Base-by-base conservation (phyloP, 2,329 filamentous ascomycete species). In the Botrytis fragariae region DNA sequence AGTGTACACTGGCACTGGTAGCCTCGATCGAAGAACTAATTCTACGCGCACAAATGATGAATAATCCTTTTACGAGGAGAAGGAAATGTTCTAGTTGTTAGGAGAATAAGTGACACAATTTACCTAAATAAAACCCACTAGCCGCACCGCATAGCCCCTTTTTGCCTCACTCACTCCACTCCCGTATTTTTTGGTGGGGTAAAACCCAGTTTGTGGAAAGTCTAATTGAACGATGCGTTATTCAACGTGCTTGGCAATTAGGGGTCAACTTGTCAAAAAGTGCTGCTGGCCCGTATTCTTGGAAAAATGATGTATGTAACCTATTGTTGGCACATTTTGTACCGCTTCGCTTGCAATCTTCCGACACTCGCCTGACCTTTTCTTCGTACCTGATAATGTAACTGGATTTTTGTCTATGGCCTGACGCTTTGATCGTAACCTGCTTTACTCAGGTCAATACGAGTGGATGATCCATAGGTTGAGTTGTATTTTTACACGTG, bases 71-170 rank as follows among this genome's bases (percentile, higher is more conserved):
- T 14, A n/a, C 25, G 12, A 14, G 10, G 2, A 51, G 48, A n/a
- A 7, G 12, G 4, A n/a, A 5, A 14, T n/a, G 12, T 14, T 14
- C 12, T 51, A 51, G 12, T 16, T 14, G 8, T n/a, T 51, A 51
- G 48, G 48, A n/a, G 48, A 54, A 54, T 54, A 54, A n/a, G 25
- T 54, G 48, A 54, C 25, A 54, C 48, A 54, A 54, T 54, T 65
- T 48, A 48, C 63, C 44, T 54, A 39, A 67, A 37, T 14, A 29
- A 67, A 51, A 54, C 20, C 32, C 44, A 54, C 35, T 35, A 42
- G 64, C 64, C 48, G 20, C 48, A 68, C 8, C 25, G 22, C 63
- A 68, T 51, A 22, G 64, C 64, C 64, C 64, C 64, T 54, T 54
- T 54, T 68, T n/a, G 64, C 64, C 45, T 68, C 48, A 9, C 29